Evolutionary conservation across 805 yeast genomes (phyloP).

Genomic region (Ogataea zsoltii): DNA sequence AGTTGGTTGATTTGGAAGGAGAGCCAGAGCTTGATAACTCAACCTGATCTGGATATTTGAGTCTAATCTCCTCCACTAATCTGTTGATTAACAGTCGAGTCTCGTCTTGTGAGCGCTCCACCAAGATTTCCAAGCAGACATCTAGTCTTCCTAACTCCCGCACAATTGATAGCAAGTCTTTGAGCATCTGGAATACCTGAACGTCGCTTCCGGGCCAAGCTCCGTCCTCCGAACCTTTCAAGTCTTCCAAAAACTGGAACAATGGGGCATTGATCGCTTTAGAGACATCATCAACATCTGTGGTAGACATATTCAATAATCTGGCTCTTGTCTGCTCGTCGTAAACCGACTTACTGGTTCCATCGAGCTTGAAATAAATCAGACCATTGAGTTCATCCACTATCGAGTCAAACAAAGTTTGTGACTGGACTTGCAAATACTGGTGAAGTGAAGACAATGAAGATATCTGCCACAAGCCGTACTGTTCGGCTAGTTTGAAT

Average conservation of each 20-base stretch:
- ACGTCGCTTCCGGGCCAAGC: constrained; percentile 28
- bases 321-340: constrained; percentile 18
- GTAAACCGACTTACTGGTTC: constrained; percentile 33
- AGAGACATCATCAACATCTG: constrained; percentile 29
- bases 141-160: constrained; percentile 59
- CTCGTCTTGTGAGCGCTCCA: constrained; percentile 59
- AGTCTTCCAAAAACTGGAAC: constrained; percentile 35
- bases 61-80: constrained; percentile 63
- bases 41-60: constrained; percentile 44
- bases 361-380: constrained; percentile 27
- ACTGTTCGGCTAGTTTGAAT: constrained; percentile 46
- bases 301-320: constrained; percentile 20
- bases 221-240: constrained; percentile 25
- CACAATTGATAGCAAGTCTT: constrained; percentile 21
- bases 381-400: constrained; percentile 76
- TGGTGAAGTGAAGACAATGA: constrained; percentile 52
- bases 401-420: constrained; percentile 64
- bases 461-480: constrained; percentile 57
- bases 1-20: constrained; percentile 5
- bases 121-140: constrained; percentile 54
- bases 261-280: constrained; percentile 36
- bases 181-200: constrained; percentile 23
- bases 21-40: constrained; percentile 22
- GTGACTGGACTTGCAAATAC: constrained; percentile 56
- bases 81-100: constrained; percentile 61